phyloP scores from a whole-genome alignment of 805 yeast species.

The Kodamaea nitidulidarum region DNA sequence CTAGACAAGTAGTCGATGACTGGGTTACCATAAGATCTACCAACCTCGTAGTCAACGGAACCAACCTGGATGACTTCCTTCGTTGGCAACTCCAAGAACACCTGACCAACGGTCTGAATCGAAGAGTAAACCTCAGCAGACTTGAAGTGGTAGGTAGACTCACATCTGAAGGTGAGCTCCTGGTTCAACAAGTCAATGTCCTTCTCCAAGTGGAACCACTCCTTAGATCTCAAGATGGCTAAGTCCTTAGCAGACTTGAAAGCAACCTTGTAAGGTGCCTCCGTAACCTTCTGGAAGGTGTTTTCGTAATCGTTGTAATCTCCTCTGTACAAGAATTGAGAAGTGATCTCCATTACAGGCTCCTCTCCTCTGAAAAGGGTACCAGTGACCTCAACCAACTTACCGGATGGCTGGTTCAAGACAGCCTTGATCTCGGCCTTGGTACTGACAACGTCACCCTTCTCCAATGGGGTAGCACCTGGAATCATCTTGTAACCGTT shows the following conservation, averaged over 20 bases:
- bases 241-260: slow-evolving; percentile 79
- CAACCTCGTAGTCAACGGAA: slow-evolving; percentile 81
- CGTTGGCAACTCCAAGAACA: slow-evolving; percentile 83
- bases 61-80: slow-evolving; percentile 85
- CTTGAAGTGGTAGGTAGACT: slow-evolving; percentile 79
- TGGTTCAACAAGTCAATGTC: slow-evolving; percentile 69
- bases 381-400: slow-evolving; percentile 93
- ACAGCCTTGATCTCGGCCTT: slow-evolving; percentile 85
- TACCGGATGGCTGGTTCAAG: slow-evolving; percentile 87
- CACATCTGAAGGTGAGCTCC: slow-evolving; percentile 83
- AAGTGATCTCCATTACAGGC: slow-evolving; percentile 89
- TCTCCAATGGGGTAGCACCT: slow-evolving; percentile 84
- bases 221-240: slow-evolving; percentile 90
- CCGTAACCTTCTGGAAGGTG: slow-evolving; percentile 84
- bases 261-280: slow-evolving; percentile 79
- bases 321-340: slow-evolving; percentile 97
- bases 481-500: slow-evolving; percentile 92
- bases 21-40: slow-evolving; percentile 94
- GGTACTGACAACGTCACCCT: slow-evolving; percentile 81
- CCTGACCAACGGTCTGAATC: slow-evolving; percentile 81
- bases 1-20: slow-evolving; percentile 90
- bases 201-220: slow-evolving; percentile 89
- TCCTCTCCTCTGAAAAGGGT: slow-evolving; percentile 66
- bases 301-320: slow-evolving; percentile 80
- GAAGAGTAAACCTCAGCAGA: slow-evolving; percentile 70